A percentile compares a stretch with the other conserved stretches of the same genome.
Conservation (phyloP, 176 grass and related monocot species). For the Aegilops tauschii region DNA sequence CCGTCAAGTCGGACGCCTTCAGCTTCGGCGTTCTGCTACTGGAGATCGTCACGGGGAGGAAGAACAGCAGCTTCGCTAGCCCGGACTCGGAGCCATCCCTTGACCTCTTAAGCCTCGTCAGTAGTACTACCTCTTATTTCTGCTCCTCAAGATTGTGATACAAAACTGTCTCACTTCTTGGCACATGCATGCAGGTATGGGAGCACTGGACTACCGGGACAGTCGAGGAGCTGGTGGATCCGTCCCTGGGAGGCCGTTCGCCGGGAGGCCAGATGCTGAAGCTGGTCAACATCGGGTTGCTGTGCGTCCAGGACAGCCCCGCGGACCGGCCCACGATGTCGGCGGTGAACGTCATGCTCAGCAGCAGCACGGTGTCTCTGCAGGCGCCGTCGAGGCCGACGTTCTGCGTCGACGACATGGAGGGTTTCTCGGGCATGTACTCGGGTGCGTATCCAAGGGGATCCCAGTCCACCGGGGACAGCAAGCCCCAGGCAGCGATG, state of each 20-base stretch:
- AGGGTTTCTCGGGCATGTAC: neutral
- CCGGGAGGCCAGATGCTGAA: slow-evolving; percentile 26
- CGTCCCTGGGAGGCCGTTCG: neutral
- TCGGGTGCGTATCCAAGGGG: neutral
- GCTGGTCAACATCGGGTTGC: slow-evolving; percentile 47
- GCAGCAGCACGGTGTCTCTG: slow-evolving; percentile 37
- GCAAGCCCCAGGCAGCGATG: neutral
- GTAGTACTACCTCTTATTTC: neutral
- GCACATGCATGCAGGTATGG: slow-evolving; percentile 38
- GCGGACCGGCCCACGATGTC: slow-evolving; percentile 51
- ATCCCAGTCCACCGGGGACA: neutral
- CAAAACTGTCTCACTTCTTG: neutral
- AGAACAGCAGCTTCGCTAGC: slow-evolving; percentile 15
- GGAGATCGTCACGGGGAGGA: slow-evolving; percentile 58
- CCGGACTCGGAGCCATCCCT: slow-evolving; percentile 14
- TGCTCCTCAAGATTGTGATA: neutral
- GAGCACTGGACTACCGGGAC: slow-evolving; percentile 40
- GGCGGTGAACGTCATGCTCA: slow-evolving; percentile 52
- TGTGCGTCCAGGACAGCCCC: slow-evolving; percentile 64
- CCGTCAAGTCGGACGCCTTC: slow-evolving; percentile 52
- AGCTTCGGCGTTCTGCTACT: slow-evolving; percentile 55
- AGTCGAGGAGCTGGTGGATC: slow-evolving; percentile 36
- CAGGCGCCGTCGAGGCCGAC: slow-evolving; percentile 40
- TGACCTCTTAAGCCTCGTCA: slow-evolving; percentile 47
- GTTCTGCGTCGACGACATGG: slow-evolving; percentile 40